phyloP scores from a whole-genome alignment of 805 yeast species.

The Naumovozyma baii region DNA sequence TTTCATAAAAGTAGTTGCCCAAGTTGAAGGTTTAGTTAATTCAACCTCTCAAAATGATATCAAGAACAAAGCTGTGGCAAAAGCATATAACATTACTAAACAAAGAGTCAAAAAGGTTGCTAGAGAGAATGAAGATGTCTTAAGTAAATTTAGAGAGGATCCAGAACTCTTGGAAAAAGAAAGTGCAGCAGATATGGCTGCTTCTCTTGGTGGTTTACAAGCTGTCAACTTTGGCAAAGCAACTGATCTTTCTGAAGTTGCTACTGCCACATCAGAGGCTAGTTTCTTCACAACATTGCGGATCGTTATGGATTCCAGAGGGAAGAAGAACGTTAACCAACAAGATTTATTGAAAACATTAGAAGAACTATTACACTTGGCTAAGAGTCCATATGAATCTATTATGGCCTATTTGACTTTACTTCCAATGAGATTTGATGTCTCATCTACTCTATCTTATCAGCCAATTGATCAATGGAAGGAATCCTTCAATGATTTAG shows the following conservation, averaged over 20 bases:
- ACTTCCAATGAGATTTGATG: constrained; percentile 82
- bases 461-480: constrained; percentile 82
- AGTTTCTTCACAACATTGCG: constrained; percentile 65
- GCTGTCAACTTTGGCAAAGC: constrained; percentile 27
- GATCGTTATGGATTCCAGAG: constrained; percentile 77
- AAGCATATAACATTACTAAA: constrained; percentile 76
- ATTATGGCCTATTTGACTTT: constrained; percentile 71
- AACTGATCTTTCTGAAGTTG: constrained; percentile 25
- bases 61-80: constrained; percentile 76
- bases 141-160: constrained; percentile 51
- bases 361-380: constrained; percentile 48
- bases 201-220: constrained; percentile 13
- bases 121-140: constrained; percentile 55
- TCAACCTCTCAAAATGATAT: constrained; percentile 47
- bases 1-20: constrained; percentile 58
- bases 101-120: constrained; percentile 79
- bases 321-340: constrained; percentile 87
- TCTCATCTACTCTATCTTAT: constrained; percentile 52
- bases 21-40: constrained; percentile 61
- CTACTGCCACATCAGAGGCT: constrained; percentile 30
- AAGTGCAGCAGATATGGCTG: constrained; percentile 28
- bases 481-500: constrained; percentile 52
- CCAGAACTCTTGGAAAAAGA: constrained; percentile 69
- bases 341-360: constrained; percentile 64
- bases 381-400: constrained; percentile 57